These are phyloP conservation scores for Coniochaeta hoffmannii DNA, from an alignment of 2,329 filamentous ascomycete species.

Conservation along the genomic window DNA sequence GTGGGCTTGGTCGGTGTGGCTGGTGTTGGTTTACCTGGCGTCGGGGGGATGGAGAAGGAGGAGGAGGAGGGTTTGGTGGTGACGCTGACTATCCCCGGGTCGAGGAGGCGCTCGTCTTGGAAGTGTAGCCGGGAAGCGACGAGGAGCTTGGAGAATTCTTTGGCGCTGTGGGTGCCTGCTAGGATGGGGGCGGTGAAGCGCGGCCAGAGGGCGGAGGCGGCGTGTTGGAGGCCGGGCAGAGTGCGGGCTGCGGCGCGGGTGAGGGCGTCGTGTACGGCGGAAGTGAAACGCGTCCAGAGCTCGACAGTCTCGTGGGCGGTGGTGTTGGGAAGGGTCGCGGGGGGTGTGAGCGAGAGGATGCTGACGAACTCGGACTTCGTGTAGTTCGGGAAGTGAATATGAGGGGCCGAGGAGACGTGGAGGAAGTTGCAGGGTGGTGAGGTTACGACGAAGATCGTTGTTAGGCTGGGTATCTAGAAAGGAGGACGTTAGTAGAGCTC, in stretches of 20 bases:
- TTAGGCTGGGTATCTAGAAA: conserved; percentile 67
- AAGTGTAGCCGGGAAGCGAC: conserved; percentile 63
- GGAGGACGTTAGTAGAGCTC: neutral
- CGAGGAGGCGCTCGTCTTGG: conserved; percentile 63
- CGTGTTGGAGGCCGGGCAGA: conserved; percentile 61
- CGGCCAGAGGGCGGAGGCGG: conserved; percentile 73
- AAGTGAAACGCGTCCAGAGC: conserved; percentile 74
- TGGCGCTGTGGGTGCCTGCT: conserved; percentile 63
- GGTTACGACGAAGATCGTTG: conserved; percentile 69
- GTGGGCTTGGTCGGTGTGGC: conserved; percentile 2
- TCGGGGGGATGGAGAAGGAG: neutral
- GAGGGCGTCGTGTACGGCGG: conserved; percentile 80
- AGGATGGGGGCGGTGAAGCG: conserved; percentile 74
- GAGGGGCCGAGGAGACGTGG: conserved; percentile 61
- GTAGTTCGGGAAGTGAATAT: conserved; percentile 81
- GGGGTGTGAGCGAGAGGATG: conserved; percentile 58
- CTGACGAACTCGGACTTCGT: conserved; percentile 69
- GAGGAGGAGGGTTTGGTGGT: neutral
- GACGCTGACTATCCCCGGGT: conserved; percentile 50
- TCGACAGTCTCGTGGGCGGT: conserved; percentile 49
- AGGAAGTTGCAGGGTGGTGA: conserved; percentile 63
- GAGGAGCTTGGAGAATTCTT: conserved; percentile 79
- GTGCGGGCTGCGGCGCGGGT: conserved; percentile 75
- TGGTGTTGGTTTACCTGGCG: neutral
- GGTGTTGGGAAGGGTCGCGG: conserved; percentile 39